Evolutionary conservation across 2,329 filamentous ascomycete species (phyloP), one percentile per base, ranked within the genome.

Genomic region (Xylaria multiplex): DNA sequence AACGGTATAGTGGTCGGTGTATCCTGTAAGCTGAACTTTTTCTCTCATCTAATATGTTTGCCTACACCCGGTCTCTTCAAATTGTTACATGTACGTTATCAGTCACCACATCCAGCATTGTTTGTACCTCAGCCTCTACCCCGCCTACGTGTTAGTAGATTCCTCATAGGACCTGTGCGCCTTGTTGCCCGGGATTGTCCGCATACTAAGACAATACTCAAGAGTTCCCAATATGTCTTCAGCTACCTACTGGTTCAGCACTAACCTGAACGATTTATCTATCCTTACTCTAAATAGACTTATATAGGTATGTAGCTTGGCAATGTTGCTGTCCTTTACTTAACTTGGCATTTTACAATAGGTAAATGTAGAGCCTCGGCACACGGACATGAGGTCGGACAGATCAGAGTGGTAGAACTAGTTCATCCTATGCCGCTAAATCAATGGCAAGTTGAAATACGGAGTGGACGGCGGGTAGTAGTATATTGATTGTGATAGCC

Each of bases 51-150:
- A 5, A 27, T 27, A 27, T 27, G 27, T 3, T 27, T 27, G 5
- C 27, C 27, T 27, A 27, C 27, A 40, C 14, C 37, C 11, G 13
- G 9, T 40, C 37, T 40, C 13, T 40, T 5, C 37, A 14, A 40
- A 13, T 14, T 27, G 27, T 27, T 27, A 27, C 27, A 27, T 27
- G 9, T 13, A 14, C 13, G 37, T 40, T 40, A 40, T 40, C 13
- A 40, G 37, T 3, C 37, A 14, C 9, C 11, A 40, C 5, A 40
- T 14, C 27, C 46, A 16, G 27, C 13, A 27, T 48, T 48, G 27
- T 49, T 32, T 52, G 16, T 35, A n/a, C 30, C n/a, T 52, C 49
- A 35, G 30, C 49, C 9, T 48, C 8, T 35, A 35, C 49, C 49
- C 49, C 49, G 30, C 49, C 13, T 4, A 16, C 14, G 7, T 7